A percentile compares a stretch with the other conserved stretches of the same genome.
Conservation (phyloP, 2,329 filamentous ascomycete genomes). For the Elsinoe fawcettii region DNA sequence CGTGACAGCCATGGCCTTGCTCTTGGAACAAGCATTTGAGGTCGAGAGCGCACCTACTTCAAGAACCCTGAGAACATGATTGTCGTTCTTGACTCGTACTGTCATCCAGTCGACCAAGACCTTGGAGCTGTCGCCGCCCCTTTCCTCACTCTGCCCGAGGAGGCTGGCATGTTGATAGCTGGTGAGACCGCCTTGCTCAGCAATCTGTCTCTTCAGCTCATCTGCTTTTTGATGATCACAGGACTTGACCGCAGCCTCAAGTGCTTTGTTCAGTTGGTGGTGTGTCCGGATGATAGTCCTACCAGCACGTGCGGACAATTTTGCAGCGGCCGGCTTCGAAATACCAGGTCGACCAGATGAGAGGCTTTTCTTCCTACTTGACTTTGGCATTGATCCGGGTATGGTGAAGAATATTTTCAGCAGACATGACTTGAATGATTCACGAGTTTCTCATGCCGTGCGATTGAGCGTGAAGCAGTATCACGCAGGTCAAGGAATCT, state of each 20-base stretch:
- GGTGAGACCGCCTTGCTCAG: slow-evolving; percentile 50
- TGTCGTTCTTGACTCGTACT: slow-evolving; percentile 11
- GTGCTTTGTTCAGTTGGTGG: slow-evolving; percentile 52
- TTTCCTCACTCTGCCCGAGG: slow-evolving; percentile 51
- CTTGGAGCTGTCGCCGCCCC: slow-evolving; percentile 57
- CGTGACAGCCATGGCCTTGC: slow-evolving; percentile 61
- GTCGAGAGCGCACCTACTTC: slow-evolving; percentile 85
- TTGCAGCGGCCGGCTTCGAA: background rate
- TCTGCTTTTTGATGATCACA: slow-evolving; percentile 34
- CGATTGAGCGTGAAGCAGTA: background rate
- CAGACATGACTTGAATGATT: background rate
- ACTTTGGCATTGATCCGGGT: background rate
- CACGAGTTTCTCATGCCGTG: background rate
- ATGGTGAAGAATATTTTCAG: background rate
- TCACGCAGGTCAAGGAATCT: background rate
- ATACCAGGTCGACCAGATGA: slow-evolving; percentile 7
- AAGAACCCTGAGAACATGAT: slow-evolving; percentile 55
- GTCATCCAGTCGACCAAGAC: slow-evolving; percentile 53
- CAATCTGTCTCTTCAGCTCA: slow-evolving; percentile 43
- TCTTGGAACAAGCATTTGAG: slow-evolving; percentile 73
- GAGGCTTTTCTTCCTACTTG: slow-evolving; percentile 10
- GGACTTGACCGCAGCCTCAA: slow-evolving; percentile 42
- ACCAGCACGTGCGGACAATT: slow-evolving; percentile 50
- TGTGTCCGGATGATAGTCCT: slow-evolving; percentile 52
- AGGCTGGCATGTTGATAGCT: slow-evolving; percentile 57